Percentiles rank a stretch among this genome's conserved stretches.
Evolutionary conservation across 2,329 filamentous ascomycete species (phyloP).

Genomic region (Beauveria bassiana): DNA sequence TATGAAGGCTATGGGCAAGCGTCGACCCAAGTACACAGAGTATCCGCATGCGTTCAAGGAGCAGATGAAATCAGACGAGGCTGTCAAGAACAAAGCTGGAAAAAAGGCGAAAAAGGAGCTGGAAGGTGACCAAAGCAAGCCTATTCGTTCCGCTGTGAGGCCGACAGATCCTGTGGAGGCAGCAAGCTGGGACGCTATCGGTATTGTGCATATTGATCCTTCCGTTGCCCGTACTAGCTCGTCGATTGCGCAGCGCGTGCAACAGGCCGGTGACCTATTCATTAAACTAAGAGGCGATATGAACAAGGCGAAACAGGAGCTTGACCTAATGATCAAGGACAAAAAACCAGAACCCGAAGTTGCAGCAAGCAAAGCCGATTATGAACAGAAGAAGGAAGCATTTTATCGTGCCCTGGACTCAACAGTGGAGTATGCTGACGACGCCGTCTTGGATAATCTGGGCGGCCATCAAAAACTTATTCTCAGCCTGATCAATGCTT

Average conservation of each 20-base stretch:
- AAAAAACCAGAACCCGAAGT: constrained; percentile 30
- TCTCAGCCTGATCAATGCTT: constrained; percentile 43
- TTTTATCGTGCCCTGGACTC: constrained; percentile 45
- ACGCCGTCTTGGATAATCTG: constrained; percentile 48
- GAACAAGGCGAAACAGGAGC: constrained; percentile 38
- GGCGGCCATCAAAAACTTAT: constrained; percentile 51
- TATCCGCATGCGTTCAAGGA: constrained; percentile 40
- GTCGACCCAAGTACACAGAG: constrained; percentile 38
- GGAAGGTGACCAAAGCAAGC: constrained; percentile 32
- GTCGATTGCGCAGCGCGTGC: constrained; percentile 39
- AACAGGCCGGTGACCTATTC: constrained; percentile 42
- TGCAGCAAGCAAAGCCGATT: constrained; percentile 31
- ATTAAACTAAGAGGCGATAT: constrained; percentile 40
- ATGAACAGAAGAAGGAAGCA: constrained; percentile 38
- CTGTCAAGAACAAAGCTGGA: constrained; percentile 37
- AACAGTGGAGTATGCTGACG: constrained; percentile 46
- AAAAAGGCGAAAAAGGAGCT: constrained; percentile 37
- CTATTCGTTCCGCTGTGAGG: constrained; percentile 34
- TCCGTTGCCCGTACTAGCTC: constrained; percentile 28
- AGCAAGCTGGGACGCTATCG: constrained; percentile 46
- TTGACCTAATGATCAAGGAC: constrained; percentile 36
- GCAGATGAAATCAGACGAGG: constrained; percentile 38
- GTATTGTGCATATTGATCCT: constrained; percentile 40
- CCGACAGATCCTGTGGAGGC: constrained; percentile 39
- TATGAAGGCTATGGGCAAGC: constrained; percentile 34